phyloP scores from a whole-genome alignment of 306 rosid genomes.

The Castanospermum australe region DNA sequence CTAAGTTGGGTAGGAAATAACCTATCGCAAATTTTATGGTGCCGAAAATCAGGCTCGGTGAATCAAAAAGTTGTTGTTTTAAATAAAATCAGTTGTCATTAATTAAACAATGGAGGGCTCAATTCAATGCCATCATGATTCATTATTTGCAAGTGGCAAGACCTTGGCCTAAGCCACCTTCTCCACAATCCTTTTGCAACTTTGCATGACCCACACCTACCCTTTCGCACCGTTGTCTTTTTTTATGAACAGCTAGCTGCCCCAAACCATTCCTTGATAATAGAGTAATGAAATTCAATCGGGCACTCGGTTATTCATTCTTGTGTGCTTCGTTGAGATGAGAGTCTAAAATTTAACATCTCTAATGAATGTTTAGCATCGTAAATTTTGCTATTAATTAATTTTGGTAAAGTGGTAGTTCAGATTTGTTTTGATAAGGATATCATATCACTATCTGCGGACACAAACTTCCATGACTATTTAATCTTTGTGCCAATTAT shows the following conservation, averaged over 20 bases:
- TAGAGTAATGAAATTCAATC: not conserved
- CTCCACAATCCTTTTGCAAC: slow-evolving; percentile 48
- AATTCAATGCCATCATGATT: slow-evolving; percentile 43
- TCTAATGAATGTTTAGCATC: not conserved
- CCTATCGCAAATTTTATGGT: not conserved
- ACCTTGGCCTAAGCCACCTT: slow-evolving; percentile 53
- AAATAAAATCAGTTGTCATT: not conserved
- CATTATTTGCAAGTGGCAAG: slow-evolving; percentile 50
- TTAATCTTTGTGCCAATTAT: not conserved
- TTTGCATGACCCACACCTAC: slow-evolving; percentile 51
- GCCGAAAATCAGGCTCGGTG: not conserved
- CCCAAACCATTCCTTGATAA: slow-evolving; percentile 20
- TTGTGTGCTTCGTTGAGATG: not conserved
- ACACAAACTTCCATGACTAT: not conserved
- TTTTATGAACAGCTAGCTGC: not conserved
- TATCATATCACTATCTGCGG: not conserved
- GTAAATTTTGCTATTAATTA: not conserved
- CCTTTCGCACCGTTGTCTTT: slow-evolving; percentile 23
- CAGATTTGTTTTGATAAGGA: not conserved
- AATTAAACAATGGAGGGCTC: not conserved
- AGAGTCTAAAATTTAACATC: not conserved
- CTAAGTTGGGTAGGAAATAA: not conserved
- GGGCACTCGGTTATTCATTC: not conserved
- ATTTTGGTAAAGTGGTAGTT: not conserved
- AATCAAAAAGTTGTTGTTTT: not conserved